phyloP scores from a whole-genome alignment of 75 land plant genomes.

The Cunninghamia lanceolata region DNA sequence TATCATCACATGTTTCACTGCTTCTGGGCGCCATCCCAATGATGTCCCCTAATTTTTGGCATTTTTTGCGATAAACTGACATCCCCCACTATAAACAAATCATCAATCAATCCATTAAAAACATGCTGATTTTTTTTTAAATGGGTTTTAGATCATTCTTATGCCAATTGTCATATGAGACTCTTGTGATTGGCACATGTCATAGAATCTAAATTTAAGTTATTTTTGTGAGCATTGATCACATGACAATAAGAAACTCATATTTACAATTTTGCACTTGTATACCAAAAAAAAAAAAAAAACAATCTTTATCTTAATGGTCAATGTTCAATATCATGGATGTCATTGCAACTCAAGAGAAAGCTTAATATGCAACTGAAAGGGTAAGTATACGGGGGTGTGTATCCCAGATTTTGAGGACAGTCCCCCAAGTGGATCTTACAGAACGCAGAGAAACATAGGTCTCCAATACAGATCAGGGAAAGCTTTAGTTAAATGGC shows the following conservation, averaged over 20 bases:
- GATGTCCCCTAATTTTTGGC: background rate
- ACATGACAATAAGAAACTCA: background rate
- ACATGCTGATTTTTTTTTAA: background rate
- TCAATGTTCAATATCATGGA: background rate
- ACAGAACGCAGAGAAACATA: background rate
- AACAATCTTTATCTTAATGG: no score
- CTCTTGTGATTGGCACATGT: background rate
- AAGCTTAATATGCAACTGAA: background rate
- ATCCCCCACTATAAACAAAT: background rate
- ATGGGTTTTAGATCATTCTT: background rate
- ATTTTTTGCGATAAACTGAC: background rate
- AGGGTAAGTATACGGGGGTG: background rate
- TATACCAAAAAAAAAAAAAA: no score
- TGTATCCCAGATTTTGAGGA: no score
- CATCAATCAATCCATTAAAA: background rate
- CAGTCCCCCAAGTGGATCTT: no score
- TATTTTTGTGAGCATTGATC: background rate
- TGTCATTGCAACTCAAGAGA: background rate
- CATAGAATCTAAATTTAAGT: background rate
- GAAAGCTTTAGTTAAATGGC: background rate
- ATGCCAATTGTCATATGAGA: background rate
- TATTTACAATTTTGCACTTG: no score
- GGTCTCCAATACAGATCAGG: background rate
- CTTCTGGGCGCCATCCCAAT: background rate
- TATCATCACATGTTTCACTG: background rate